Conservation (phyloP, 176 grass and related monocot genomes). For the Eragrostis nindensis region DNA sequence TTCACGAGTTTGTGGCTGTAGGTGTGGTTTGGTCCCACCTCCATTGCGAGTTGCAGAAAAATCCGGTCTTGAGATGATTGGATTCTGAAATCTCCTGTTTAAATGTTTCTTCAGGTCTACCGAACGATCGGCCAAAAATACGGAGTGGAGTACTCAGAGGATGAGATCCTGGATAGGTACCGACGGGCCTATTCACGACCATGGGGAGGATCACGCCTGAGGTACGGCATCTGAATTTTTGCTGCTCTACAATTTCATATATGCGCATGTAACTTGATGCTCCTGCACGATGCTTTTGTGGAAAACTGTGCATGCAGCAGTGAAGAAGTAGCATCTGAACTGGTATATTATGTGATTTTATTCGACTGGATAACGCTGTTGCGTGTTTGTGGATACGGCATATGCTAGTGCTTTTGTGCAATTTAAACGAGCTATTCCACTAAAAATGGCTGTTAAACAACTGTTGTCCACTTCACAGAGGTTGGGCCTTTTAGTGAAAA, state of each 20-base stretch:
- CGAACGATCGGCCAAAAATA: slow-evolving; percentile 84
- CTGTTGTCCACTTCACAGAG: neutral
- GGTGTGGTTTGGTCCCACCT: neutral
- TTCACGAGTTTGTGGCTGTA: too few relatives aligned
- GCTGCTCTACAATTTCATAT: neutral
- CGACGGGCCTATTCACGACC: slow-evolving; percentile 71
- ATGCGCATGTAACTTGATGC: neutral
- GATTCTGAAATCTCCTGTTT: neutral
- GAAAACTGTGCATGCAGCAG: neutral
- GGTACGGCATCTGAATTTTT: slow-evolving; percentile 44
- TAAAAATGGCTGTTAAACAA: neutral
- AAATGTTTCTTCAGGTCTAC: slow-evolving; percentile 67
- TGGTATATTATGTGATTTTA: slow-evolving; percentile 24
- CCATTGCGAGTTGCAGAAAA: neutral
- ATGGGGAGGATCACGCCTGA: slow-evolving; percentile 89
- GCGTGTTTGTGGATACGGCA: neutral
- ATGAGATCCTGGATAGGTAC: slow-evolving; percentile 87
- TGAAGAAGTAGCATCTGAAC: slow-evolving; percentile 28
- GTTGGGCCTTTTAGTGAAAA: neutral
- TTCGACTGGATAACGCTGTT: neutral
- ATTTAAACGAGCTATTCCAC: neutral
- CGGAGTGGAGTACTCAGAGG: slow-evolving; percentile 82
- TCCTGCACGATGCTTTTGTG: neutral
- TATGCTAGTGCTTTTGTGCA: neutral
- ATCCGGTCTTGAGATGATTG: neutral